phyloP scores from a whole-genome alignment of 2,329 filamentous ascomycete genomes.

The Orbilia quercus region DNA sequence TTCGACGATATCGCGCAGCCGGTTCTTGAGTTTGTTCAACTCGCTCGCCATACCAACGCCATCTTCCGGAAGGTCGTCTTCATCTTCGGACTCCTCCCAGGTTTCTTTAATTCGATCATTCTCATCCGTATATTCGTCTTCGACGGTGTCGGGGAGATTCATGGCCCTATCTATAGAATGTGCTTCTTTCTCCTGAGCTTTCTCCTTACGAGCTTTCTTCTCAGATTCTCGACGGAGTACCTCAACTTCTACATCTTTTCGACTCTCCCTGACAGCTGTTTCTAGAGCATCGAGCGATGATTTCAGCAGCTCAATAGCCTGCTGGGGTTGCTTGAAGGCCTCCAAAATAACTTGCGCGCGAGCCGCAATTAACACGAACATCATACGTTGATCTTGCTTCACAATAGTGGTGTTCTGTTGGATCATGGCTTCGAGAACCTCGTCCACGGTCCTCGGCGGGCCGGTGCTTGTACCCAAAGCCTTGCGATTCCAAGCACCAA shows the following conservation, averaged over 20 bases:
- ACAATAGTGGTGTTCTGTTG: constrained; percentile 79
- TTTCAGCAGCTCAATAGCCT: constrained; percentile 78
- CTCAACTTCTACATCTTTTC: constrained; percentile 71
- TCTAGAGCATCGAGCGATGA: constrained; percentile 64
- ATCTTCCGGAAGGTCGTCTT: constrained; percentile 71
- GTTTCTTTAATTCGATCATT: constrained; percentile 56
- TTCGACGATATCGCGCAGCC: constrained; percentile 39
- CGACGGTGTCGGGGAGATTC: constrained; percentile 16
- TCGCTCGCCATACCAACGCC: constrained; percentile 63
- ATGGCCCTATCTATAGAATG: constrained; percentile 6
- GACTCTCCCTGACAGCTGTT: constrained; percentile 72
- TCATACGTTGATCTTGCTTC: constrained; percentile 74
- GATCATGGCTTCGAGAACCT: constrained; percentile 87
- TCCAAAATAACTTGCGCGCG: constrained; percentile 79
- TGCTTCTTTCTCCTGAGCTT: constrained; percentile 37
- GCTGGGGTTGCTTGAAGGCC: constrained; percentile 65
- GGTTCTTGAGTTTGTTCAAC: constrained; percentile 44
- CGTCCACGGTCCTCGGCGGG: constrained; percentile 81
- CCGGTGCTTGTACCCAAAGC: constrained; percentile 71
- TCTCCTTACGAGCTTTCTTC: constrained; percentile 58
- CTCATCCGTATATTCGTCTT: constrained; percentile 32
- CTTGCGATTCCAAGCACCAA: constrained; percentile 75
- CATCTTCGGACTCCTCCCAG: constrained; percentile 66
- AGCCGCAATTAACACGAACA: constrained; percentile 73
- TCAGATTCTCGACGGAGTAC: constrained; percentile 62